Percentiles rank a stretch among this genome's conserved stretches.
Evolutionary conservation across 2,329 filamentous ascomycete genomes (phyloP).

Genomic region (Thermothelomyces thermophilus): DNA sequence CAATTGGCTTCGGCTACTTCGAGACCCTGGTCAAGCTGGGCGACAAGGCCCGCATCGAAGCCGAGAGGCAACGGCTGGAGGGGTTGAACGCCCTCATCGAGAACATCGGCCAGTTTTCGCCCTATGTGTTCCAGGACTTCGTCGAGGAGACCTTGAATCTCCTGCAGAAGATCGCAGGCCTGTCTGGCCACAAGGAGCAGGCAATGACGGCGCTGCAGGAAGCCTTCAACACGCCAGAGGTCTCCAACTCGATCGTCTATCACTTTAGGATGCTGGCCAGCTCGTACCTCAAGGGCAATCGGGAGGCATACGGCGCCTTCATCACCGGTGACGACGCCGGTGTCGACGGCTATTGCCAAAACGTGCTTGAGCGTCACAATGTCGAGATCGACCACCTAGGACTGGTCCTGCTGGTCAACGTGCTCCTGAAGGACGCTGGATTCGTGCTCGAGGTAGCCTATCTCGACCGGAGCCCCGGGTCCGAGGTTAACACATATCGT

Average conservation of each 20-base stretch:
- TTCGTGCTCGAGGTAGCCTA: conserved; percentile 85
- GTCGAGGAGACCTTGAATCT: conserved; percentile 66
- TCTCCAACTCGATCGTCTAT: conserved; percentile 73
- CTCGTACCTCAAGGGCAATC: conserved; percentile 73
- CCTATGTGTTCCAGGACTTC: conserved; percentile 74
- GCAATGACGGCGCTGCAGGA: conserved; percentile 49
- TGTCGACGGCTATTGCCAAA: conserved; percentile 62
- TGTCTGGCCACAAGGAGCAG: conserved; percentile 53
- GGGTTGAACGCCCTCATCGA: conserved; percentile 65
- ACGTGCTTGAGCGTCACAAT: conserved; percentile 65
- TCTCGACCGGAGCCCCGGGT: conserved; percentile 76
- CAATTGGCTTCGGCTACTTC: conserved; percentile 88
- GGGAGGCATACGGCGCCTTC: conserved; percentile 64
- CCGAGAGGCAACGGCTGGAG: conserved; percentile 65
- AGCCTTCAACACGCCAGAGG: conserved; percentile 65
- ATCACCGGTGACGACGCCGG: conserved; percentile 48
- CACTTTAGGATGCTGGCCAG: conserved; percentile 77
- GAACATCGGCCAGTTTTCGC: conserved; percentile 62
- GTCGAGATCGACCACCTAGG: conserved; percentile 91
- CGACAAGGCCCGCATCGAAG: conserved; percentile 57
- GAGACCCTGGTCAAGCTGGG: conserved; percentile 69
- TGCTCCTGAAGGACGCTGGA: conserved; percentile 70
- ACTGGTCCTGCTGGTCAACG: conserved; percentile 67
- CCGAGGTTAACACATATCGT: conserved; percentile 65
- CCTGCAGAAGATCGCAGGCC: conserved; percentile 54